Evolutionary conservation across 805 yeast species (phyloP).

Genomic region (Sugiyamaella floridensis): DNA sequence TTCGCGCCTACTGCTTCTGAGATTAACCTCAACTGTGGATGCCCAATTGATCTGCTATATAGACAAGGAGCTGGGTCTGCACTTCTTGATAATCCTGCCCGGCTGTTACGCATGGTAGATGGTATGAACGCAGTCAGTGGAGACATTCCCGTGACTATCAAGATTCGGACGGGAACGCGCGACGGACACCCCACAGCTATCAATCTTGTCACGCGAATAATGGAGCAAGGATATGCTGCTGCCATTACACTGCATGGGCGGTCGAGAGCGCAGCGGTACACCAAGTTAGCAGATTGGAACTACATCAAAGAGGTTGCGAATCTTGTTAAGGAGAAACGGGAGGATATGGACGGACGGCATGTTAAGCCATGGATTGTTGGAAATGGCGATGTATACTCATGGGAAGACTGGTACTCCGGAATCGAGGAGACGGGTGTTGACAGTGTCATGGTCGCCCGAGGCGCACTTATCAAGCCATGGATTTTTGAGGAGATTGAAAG

Average conservation of each 20-base stretch:
- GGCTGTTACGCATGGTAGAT: constrained; percentile 66
- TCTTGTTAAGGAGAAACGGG: constrained; percentile 53
- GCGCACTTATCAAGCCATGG: constrained; percentile 98
- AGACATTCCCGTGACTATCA: constrained; percentile 87
- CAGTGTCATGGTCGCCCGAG: constrained; percentile 95
- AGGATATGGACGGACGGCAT: constrained; percentile 26
- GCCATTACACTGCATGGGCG: constrained; percentile 95
- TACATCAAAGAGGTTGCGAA: constrained; percentile 71
- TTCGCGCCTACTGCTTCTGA: constrained; percentile 63
- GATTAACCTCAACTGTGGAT: constrained; percentile 88
- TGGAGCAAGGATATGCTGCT: constrained; percentile 74
- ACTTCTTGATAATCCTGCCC: constrained; percentile 79
- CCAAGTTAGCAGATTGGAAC: constrained; percentile 88
- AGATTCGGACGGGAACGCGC: constrained; percentile 84
- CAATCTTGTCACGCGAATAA: constrained; percentile 58
- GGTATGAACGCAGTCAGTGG: constrained; percentile 86
- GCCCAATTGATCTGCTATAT: constrained; percentile 93
- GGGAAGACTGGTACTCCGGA: constrained; percentile 81
- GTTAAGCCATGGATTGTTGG: constrained; percentile 78
- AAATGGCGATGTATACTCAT: constrained; percentile 86
- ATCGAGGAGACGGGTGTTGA: constrained; percentile 65
- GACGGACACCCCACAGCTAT: constrained; percentile 88
- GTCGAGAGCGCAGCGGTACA: constrained; percentile 91
- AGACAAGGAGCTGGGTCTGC: constrained; percentile 96
- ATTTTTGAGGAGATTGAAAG: constrained; percentile 92